Evolutionary conservation across 1,284 basidiomycete genomes (phyloP), one percentile per base, ranked within the genome.

Genomic region (Flammula alnicola): DNA sequence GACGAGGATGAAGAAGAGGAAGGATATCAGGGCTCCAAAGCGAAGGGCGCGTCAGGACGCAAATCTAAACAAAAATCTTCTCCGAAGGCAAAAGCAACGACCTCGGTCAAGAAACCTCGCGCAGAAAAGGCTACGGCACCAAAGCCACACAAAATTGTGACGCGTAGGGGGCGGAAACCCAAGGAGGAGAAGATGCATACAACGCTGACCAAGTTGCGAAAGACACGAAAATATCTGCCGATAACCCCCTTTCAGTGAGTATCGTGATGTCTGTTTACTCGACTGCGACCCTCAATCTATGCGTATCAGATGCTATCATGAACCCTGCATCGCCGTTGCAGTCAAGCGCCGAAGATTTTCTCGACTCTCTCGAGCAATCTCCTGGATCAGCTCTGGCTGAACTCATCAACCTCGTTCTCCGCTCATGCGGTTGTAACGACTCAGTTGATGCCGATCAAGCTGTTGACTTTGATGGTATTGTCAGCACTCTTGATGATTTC

Each of bases 341-440:
- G 63, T 83, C 83, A 1, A 88, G 84, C 5, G 86, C 81, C 0
- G 90, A 94, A 61, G 90, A 93, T 66, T 92, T 89, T 66, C 70
- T 93, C 20, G 87, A 92, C 59, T 84, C 88, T 0, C 77, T 93
- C 29, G 68, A 79, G 27, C 75, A 83, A 52, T 74, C 75, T 5
- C 76, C 86, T 6, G 83, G 73, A 1, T 68, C 77, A 30, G 86
- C 89, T 2, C 80, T 87, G 41, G 88, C 91, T 0, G 88, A 93
- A 51, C 75, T 93, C 17, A 80, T 93, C 66, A 93, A 89, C 63
- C 85, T 88, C 54, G 78, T 94, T 50, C 64, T 93, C 22, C 84
- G 91, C 19, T 78, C 86, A 20, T 95, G 92, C 63, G 94, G 93
- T 5, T 95, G 90, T 70, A 95, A 94, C 56, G 87, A 91, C 49